These are phyloP conservation scores for Mycena metata DNA, from an alignment of 768 basidiomycete species.

Conservation along the genomic window DNA sequence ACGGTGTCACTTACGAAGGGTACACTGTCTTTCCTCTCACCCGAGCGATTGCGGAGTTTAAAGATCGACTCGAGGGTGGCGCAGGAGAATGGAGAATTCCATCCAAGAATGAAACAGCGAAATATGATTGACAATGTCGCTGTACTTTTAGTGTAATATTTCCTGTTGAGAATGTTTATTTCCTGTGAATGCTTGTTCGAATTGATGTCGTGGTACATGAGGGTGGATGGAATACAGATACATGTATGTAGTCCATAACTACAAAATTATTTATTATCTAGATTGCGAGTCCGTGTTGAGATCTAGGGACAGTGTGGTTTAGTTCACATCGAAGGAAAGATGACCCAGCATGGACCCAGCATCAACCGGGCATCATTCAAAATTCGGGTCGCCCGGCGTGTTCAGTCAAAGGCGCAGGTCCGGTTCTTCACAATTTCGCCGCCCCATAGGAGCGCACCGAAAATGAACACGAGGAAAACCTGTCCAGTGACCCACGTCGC, in stretches of 20 bases:
- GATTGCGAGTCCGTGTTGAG: conserved; percentile 2
- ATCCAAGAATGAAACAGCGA: conserved; percentile 12
- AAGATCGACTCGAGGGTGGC: conserved; percentile 21
- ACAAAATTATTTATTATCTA: too few relatives aligned
- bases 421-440: conserved; percentile 30
- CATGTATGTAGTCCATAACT: too few relatives aligned
- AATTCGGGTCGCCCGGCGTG: too few relatives aligned
- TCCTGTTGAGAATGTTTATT: too few relatives aligned
- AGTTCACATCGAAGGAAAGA: too few relatives aligned
- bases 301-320: too few relatives aligned
- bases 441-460: conserved; percentile 34
- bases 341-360: too few relatives aligned
- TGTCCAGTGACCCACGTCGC: conserved; percentile 82
- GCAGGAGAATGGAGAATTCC: conserved; percentile 33
- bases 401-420: conserved; percentile 31
- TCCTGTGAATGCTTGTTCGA: too few relatives aligned
- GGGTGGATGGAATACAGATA: too few relatives aligned
- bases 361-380: too few relatives aligned
- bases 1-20: conserved; percentile 1
- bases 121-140: not conserved
- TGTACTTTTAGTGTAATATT: not conserved
- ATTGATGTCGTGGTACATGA: too few relatives aligned
- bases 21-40: conserved; percentile 25
- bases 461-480: conserved; percentile 44
- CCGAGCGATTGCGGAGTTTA: conserved; percentile 28